A percentile compares a stretch with the other conserved stretches of the same genome.
Conservation (phyloP, 2,329 filamentous ascomycete genomes). For the Ceratocystis destructans region DNA sequence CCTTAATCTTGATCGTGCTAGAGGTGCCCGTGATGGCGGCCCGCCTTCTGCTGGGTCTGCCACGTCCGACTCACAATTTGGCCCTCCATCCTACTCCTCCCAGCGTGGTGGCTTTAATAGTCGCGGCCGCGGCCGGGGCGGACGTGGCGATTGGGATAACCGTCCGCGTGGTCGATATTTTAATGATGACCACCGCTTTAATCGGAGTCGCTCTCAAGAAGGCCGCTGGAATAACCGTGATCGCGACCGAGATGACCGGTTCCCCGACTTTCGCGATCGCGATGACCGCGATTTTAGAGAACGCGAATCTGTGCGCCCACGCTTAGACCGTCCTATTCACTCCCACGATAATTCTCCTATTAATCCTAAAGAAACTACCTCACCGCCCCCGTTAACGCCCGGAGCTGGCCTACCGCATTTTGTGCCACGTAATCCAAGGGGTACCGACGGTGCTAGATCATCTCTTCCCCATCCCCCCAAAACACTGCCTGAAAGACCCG, state of each 20-base stretch:
- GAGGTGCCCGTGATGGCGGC: slow-evolving; percentile 55
- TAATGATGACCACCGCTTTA: slow-evolving; percentile 51
- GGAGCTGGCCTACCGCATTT: slow-evolving; percentile 31
- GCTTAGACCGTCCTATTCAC: slow-evolving; percentile 37
- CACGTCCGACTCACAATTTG: slow-evolving; percentile 52
- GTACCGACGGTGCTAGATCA: slow-evolving; percentile 28
- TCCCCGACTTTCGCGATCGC: slow-evolving; percentile 29
- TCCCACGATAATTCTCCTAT: slow-evolving; percentile 35
- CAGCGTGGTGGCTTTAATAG: slow-evolving; percentile 40
- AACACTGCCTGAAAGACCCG: slow-evolving; percentile 35
- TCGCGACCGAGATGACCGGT: slow-evolving; percentile 38
- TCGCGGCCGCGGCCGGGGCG: slow-evolving; percentile 38
- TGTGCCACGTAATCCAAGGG: slow-evolving; percentile 43
- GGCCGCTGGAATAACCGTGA: slow-evolving; percentile 45
- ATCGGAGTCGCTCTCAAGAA: slow-evolving; percentile 52
- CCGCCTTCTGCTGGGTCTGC: slow-evolving; percentile 58
- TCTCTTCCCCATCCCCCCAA: slow-evolving; percentile 17
- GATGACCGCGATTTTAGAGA: slow-evolving; percentile 35
- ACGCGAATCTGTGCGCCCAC: slow-evolving; percentile 36
- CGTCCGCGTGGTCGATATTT: slow-evolving; percentile 43
- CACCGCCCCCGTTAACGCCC: slow-evolving; percentile 42
- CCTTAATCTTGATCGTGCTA: slow-evolving; percentile 51
- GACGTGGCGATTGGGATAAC: slow-evolving; percentile 31
- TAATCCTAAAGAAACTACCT: slow-evolving; percentile 29
- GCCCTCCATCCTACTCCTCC: slow-evolving; percentile 36